Conservation (phyloP, 345 rosid genomes). For the Citrus glauca region DNA sequence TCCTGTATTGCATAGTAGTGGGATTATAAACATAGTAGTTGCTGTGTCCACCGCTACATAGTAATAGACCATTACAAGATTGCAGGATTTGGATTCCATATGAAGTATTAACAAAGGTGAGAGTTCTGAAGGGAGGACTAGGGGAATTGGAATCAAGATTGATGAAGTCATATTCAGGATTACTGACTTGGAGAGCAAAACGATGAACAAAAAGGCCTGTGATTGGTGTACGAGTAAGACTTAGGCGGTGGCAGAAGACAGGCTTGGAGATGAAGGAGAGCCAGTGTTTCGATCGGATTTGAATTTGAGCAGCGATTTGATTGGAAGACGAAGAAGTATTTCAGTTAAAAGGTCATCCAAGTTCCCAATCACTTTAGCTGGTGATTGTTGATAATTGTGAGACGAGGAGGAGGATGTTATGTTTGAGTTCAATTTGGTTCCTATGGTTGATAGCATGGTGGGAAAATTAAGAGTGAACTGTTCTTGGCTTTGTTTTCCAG, state of each 20-base stretch:
- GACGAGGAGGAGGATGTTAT: not conserved
- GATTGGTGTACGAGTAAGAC: not conserved
- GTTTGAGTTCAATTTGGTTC: not conserved
- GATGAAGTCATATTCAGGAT: slow-evolving; percentile 13
- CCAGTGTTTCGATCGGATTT: slow-evolving; percentile 30
- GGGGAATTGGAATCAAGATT: slow-evolving; percentile 9
- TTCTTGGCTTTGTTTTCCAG: not conserved
- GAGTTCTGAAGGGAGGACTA: slow-evolving; percentile 12
- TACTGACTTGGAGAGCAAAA: not conserved
- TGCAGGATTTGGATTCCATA: slow-evolving; percentile 28
- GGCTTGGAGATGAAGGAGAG: slow-evolving; percentile 29
- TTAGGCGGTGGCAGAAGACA: slow-evolving; percentile 8
- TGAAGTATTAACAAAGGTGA: slow-evolving; percentile 25
- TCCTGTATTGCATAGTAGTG: slow-evolving; percentile 28
- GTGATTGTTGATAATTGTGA: not conserved
- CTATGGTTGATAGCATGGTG: not conserved
- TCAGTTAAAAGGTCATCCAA: slow-evolving; percentile 24
- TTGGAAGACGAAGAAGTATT: slow-evolving; percentile 28
- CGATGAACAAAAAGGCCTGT: not conserved
- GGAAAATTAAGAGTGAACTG: not conserved
- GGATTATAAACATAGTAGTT: slow-evolving; percentile 24
- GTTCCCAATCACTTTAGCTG: slow-evolving; percentile 20
- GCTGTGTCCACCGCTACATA: slow-evolving; percentile 30
- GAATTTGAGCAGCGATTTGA: slow-evolving; percentile 30
- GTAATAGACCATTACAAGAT: slow-evolving; percentile 50